Conservation (phyloP, 169 alveolate genomes). For the Babesia caballi region DNA sequence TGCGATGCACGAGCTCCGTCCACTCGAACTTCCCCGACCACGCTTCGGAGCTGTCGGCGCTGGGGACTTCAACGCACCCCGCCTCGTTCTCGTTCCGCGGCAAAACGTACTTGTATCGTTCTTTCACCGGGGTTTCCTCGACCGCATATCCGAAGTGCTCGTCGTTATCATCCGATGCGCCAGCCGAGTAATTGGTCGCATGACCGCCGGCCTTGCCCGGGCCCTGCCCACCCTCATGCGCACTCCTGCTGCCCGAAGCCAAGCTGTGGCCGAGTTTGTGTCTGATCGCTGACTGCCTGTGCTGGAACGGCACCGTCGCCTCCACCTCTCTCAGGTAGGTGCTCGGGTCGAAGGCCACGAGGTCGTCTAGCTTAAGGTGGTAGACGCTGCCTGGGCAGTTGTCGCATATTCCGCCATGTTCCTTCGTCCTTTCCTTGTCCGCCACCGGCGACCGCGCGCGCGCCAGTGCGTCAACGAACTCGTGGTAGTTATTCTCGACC, state of each 20-base stretch:
- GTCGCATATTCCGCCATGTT: conserved; percentile 12
- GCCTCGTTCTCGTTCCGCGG: background rate
- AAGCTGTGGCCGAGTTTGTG: background rate
- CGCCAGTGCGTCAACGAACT: background rate
- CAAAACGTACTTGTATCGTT: conserved; percentile 27
- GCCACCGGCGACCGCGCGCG: background rate
- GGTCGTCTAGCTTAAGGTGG: conserved; percentile 8
- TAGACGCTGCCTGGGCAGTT: background rate
- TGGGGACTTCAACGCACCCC: background rate
- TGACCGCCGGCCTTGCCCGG: background rate
- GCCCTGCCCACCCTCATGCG: too few relatives aligned
- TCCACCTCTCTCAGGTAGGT: background rate
- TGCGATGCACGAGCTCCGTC: conserved; percentile 56
- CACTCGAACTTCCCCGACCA: conserved; percentile 68
- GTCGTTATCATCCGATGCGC: background rate
- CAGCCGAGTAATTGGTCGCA: background rate
- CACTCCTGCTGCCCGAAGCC: background rate
- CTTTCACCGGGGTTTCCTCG: background rate
- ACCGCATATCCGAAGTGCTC: conserved; percentile 1
- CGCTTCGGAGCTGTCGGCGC: conserved; percentile 6
- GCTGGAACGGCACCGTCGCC: conserved; percentile 4
- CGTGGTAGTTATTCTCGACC: conserved; percentile 18
- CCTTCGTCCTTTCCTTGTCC: background rate
- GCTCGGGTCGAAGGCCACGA: conserved; percentile 6
- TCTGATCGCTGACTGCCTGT: conserved; percentile 4